Percentiles rank a stretch among this genome's conserved stretches.
Conservation (phyloP, 192 early-diverging fungal genomes). For the Entomortierella parvispora region DNA sequence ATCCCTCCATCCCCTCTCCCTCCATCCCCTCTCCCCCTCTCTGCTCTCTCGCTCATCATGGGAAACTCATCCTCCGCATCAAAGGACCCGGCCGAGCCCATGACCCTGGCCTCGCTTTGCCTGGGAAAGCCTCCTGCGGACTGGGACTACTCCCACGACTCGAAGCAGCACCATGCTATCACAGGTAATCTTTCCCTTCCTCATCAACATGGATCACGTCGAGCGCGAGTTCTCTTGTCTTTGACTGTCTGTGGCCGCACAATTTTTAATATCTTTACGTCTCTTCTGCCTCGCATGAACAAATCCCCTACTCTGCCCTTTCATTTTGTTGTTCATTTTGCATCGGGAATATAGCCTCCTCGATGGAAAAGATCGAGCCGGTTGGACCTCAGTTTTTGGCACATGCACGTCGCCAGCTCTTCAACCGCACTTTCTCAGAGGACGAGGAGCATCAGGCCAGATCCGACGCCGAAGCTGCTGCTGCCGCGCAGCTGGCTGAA, state of each 20-base stretch:
- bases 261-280: no score
- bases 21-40: background rate
- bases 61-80: slow-evolving; percentile 39
- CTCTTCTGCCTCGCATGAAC: no score
- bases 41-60: slow-evolving; percentile 7
- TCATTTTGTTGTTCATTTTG: background rate
- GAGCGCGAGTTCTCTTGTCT: background rate
- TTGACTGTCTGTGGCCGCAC: no score
- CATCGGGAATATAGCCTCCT: slow-evolving; percentile 11
- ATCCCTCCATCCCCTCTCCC: slow-evolving; percentile 1
- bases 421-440: slow-evolving; percentile 59
- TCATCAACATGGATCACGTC: no score
- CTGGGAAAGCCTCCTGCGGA: slow-evolving; percentile 25
- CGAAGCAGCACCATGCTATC: slow-evolving; percentile 10
- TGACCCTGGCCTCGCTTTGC: slow-evolving; percentile 19
- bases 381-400: slow-evolving; percentile 56
- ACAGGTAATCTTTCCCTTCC: slow-evolving; percentile 7
- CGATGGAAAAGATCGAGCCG: slow-evolving; percentile 42
- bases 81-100: slow-evolving; percentile 10
- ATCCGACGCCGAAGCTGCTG: slow-evolving; percentile 52
- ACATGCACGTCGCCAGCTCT: slow-evolving; percentile 54
- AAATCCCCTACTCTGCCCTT: background rate
- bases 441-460: slow-evolving; percentile 60
- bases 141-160: slow-evolving; percentile 27
- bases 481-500: slow-evolving; percentile 17